Evolutionary conservation across 176 grass and related monocot genomes (phyloP), one percentile per base, ranked within the genome.

Genomic region (Avena insularis): DNA sequence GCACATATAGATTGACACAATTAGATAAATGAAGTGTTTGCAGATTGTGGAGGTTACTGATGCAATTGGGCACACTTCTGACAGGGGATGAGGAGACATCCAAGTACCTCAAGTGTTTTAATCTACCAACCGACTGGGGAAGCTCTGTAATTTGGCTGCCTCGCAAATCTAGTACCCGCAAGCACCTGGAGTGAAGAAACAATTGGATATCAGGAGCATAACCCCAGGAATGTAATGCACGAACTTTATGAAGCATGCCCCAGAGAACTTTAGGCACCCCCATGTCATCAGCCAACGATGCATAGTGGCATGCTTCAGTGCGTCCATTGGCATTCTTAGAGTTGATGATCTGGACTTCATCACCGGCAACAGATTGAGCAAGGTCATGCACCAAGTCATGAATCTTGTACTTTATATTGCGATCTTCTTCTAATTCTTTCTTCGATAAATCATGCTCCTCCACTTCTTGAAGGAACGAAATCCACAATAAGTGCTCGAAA

Each of bases 331-430:
- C 65, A 62, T 69, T 45, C 13, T 86, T 85, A 76, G 13, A 35
- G 19, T 50, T 57, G 12, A 91, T 65, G 13, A 40, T 62, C 51
- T n/a, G 78, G 35, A 91, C 74, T 90, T 96, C 94, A 70, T 91
- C 89, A 4, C 74, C 82, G 35, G 87, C 87, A 83, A 96, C 59
- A 84, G 53, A 78, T n/a, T 77, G 89, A 55, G 94, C 94, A 78
- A 93, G 87, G 45, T 91, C 91, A 84, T 93, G 85, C 49, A 96
- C 87, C 64, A 96, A 85, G 7, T 91, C 50, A 79, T 96, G 89
- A 65, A 96, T 91, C 23, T 75, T 89, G 66, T 95, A 93, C 71
- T 89, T 91, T 4, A 84, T 36, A 75, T 50, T 84, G 53, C 27
- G 70, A 55, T 82, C 66, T 85, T 88, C 86, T 1, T 48, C 81